Evolutionary conservation across 2,329 filamentous ascomycete species (phyloP).

Genomic region (Hymenoscyphus fructigenus): DNA sequence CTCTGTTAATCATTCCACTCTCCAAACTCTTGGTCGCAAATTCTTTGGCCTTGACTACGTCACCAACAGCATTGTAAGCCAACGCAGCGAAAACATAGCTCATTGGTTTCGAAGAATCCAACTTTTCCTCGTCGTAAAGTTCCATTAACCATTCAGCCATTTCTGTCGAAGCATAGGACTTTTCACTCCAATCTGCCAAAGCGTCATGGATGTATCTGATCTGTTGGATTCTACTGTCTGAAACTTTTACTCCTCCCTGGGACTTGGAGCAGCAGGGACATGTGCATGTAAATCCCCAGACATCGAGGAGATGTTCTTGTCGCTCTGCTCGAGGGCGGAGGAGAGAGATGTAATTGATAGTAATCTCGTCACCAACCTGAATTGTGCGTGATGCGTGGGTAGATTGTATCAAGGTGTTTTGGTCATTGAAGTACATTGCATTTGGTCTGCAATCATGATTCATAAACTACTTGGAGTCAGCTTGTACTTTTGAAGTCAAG

Average conservation of each 20-base stretch:
- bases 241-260: neutral
- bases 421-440: neutral
- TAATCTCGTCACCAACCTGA: neutral
- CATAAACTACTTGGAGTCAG: neutral
- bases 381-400: neutral
- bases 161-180: neutral
- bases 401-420: neutral
- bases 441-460: slow-evolving; percentile 1
- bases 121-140: neutral
- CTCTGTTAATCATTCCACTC: neutral
- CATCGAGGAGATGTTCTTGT: neutral
- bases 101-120: neutral
- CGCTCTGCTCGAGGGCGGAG: neutral
- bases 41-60: neutral
- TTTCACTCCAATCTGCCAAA: neutral
- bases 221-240: neutral
- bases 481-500: neutral
- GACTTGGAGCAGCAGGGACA: neutral
- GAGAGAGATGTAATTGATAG: neutral
- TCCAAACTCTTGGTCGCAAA: neutral
- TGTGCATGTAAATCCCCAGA: neutral
- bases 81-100: neutral
- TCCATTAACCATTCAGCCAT: neutral
- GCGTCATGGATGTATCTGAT: neutral
- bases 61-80: neutral